Base-by-base conservation (phyloP, 495 filamentous ascomycete genomes). In the Talaromyces liani region DNA sequence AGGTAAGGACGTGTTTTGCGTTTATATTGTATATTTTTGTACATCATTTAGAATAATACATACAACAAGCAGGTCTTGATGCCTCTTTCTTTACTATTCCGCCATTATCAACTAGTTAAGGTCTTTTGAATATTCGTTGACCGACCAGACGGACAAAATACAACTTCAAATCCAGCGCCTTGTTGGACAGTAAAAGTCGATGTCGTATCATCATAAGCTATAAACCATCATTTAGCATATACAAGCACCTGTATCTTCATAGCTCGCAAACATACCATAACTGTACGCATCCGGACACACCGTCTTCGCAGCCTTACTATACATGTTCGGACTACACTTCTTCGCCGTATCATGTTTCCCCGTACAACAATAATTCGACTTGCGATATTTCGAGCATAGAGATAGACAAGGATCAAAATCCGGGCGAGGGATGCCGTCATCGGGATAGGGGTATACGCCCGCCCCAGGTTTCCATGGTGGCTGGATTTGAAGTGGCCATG, bases 231-330 rank as follows among this genome's bases (percentile, higher is more conserved):
- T 39, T 20, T 6, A 59, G 29, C 9, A 57, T 4, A 34, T 5
- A 60, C 20, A 57, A 54, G 24, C 10, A 16, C 22, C 33, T 45
- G n/a, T 56, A 41, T 10, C 14, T 12, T 18, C 41, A 24, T 25
- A 51, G 31, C 20, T 4, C 18, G 10, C 16, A 14, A 64, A 67
- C 75, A 51, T 67, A 80, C 77, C 79, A 69, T 82, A 93, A 68
- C 85, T 89, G 71, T 93, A 93, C 18, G 90, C 90, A 73, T 93
- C 90, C 2, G 90, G 90, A 71, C 90, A 93, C 16, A 92, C 82
- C 18, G 64, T 73, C 79, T 93, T 93, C 33, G 87, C 88, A 20
- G 75, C 70, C 63, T 71, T 79, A 61, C 82, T 84, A 70, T 91
- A 93, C 24, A 79, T 63, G 54, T 80, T 82, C 6, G 88, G 87